Evolutionary conservation across 23 red algal species (phyloP), one percentile per base, ranked within the genome.

Genomic region (Gracilaria gracilis): DNA sequence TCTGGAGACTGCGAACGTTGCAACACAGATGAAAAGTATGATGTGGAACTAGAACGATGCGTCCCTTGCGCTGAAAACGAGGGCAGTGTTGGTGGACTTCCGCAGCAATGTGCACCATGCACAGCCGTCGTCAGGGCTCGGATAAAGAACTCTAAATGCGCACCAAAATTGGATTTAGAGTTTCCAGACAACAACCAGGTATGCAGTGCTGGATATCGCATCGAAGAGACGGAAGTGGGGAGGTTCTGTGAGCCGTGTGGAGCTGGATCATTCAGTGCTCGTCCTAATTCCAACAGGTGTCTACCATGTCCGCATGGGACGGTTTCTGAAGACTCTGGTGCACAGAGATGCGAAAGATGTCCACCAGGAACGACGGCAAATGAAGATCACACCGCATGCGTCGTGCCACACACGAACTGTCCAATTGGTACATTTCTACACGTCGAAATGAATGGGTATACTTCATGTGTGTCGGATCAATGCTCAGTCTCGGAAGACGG

Each of bases 1-100:
- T 25, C 72, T 31, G 72, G 72, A 50, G 72, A 77, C 72, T 77
- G 72, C 27, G 72, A 49, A 77, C 72, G 72, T 0, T 77, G 72
- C 17, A 8, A 77, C 4, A 31, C 23, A 9, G 72, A 77, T 51
- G 72, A 77, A 77, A 17, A 42, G 11, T 77, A 77, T 31, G 72
- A 77, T 32, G 7, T 77, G 40, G 23, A 77, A 50, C 40, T 29
- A 15, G 31, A 77, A 50, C 31, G 20, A 6, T 77, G 72, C 34
- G 72, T 77, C 9, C 39, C 39, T 0, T 77, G 72, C 23, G 16
- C 72, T 13, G 6, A 5, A 1, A 28, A 27, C 11, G n/a, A 77
- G 21, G 72, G 72, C 2, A 77, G 39, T 20, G 42, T 77, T 29
- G 72, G 72, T 31, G 72, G 72, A 3, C 72, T 77, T 50, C 72